Evolutionary conservation across 805 yeast species (phyloP), one percentile per base, ranked within the genome.

Genomic region (Saccharomycodes ludwigii): DNA sequence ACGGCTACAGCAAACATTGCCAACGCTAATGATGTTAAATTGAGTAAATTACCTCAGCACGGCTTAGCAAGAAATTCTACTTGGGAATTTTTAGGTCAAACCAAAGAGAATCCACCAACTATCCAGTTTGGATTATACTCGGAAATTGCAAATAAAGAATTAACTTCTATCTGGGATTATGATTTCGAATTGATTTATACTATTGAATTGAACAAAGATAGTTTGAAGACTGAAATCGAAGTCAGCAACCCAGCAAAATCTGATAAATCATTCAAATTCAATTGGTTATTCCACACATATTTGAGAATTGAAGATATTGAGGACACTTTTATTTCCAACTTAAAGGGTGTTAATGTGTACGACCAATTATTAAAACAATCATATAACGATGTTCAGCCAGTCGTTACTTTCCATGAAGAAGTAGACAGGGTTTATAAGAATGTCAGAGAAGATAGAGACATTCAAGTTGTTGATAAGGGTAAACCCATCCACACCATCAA

Each of bases 11-110:
- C n/a, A n/a, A 30, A 31, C 24, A 11, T 26, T 5, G 28, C 30
- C 13, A 55, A 75, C 41, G 63, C 65, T 20, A 64, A 68, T 6
- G 66, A 61, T 34, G 80, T 81, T 3, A 58, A 61, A 22, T 71
- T 85, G 24, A 65, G 62, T 31, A 54, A 67, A 21, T 68, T 91
- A 41, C 96, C 96, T 13, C 97, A 91, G 60, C 98, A 91, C 52
- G 98, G 98, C 2, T 81, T 91, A 60, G 98, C 95, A 13, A 69
- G 98, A 56, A 78, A 72, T 54, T 76, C 88, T 10, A 60, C 66
- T 3, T 91, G 98, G 98, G 96, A 91, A 55, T 82, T 86, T 45
- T 64, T 91, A 39, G 98, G 98, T 23, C 88, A 84, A 57, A 72
- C 78, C 13, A 65, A 66, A 21, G 75, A 68, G 32, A 56, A 61